These are phyloP conservation scores for Hibiscus trionum DNA, from an alignment of 345 rosid species.

Conservation along the genomic window DNA sequence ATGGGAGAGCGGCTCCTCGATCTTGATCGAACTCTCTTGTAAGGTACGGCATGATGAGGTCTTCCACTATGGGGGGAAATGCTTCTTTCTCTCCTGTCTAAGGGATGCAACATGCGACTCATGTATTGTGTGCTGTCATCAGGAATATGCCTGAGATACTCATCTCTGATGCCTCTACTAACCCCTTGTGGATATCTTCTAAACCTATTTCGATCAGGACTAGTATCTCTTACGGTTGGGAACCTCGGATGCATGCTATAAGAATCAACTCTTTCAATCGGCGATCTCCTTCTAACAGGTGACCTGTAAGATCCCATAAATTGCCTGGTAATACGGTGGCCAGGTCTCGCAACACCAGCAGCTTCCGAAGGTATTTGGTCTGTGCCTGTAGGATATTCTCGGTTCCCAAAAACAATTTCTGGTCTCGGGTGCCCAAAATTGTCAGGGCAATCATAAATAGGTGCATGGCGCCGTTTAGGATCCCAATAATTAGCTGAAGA, in stretches of 20 bases:
- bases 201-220: slow-evolving; percentile 31
- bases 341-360: slow-evolving; percentile 23
- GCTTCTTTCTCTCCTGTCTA: slow-evolving; percentile 39
- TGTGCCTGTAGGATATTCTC: slow-evolving; percentile 19
- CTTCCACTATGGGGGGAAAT: slow-evolving; percentile 33
- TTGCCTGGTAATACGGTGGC: slow-evolving; percentile 27
- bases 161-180: slow-evolving; percentile 25
- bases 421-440: slow-evolving; percentile 27
- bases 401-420: slow-evolving; percentile 21
- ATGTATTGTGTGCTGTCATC: slow-evolving; percentile 24
- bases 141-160: slow-evolving; percentile 22
- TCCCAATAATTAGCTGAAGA: slow-evolving; percentile 20
- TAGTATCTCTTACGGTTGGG: slow-evolving; percentile 20
- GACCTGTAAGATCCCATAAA: slow-evolving; percentile 25
- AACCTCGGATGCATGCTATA: slow-evolving; percentile 16
- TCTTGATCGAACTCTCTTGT: slow-evolving; percentile 32
- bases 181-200: slow-evolving; percentile 26
- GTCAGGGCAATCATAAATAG: slow-evolving; percentile 20
- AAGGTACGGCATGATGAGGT: slow-evolving; percentile 20
- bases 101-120: slow-evolving; percentile 23
- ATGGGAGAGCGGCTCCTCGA: slow-evolving; percentile 42
- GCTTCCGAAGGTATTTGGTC: slow-evolving; percentile 19
- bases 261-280: slow-evolving; percentile 21
- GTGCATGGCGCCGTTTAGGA: slow-evolving; percentile 27
- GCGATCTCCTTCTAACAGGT: slow-evolving; percentile 20